Evolutionary conservation across 805 yeast species (phyloP).

Genomic region (Hyphopichia homilentoma): DNA sequence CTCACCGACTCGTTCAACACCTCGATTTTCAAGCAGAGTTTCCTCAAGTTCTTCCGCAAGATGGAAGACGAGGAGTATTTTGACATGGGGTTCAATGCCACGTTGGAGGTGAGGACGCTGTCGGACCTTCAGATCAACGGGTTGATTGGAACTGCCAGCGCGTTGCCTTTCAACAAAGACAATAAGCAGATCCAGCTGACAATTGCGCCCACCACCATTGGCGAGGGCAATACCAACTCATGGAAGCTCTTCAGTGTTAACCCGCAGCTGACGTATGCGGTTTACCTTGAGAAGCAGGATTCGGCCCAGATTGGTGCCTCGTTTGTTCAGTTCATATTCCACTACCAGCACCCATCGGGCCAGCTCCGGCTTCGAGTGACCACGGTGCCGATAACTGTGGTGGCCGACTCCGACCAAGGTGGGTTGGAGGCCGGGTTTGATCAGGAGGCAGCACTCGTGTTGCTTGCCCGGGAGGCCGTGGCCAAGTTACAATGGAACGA

Average conservation of each 20-base stretch:
- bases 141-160: constrained; percentile 58
- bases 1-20: constrained; percentile 65
- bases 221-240: constrained; percentile 50
- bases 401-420: constrained; percentile 36
- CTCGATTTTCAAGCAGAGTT: constrained; percentile 64
- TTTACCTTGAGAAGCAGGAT: constrained; percentile 52
- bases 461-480: constrained; percentile 54
- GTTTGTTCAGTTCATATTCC: constrained; percentile 52
- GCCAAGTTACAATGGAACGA: constrained; percentile 28
- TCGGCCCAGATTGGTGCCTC: constrained; percentile 23
- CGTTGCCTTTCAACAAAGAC: constrained; percentile 33
- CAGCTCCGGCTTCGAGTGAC: constrained; percentile 58
- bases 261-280: constrained; percentile 56
- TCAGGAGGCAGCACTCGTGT: constrained; percentile 66
- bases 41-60: constrained; percentile 47
- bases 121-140: constrained; percentile 53
- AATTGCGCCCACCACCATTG: constrained; percentile 36
- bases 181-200: constrained; percentile 14
- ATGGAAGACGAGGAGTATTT: constrained; percentile 29
- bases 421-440: constrained; percentile 51
- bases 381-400: constrained; percentile 45
- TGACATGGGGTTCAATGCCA: constrained; percentile 56
- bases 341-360: constrained; percentile 61
- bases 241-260: constrained; percentile 58
- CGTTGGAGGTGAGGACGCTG: constrained; percentile 53